These are phyloP conservation scores for Cercospora zeina DNA, from an alignment of 2,329 filamentous ascomycete species.

Conservation along the genomic window DNA sequence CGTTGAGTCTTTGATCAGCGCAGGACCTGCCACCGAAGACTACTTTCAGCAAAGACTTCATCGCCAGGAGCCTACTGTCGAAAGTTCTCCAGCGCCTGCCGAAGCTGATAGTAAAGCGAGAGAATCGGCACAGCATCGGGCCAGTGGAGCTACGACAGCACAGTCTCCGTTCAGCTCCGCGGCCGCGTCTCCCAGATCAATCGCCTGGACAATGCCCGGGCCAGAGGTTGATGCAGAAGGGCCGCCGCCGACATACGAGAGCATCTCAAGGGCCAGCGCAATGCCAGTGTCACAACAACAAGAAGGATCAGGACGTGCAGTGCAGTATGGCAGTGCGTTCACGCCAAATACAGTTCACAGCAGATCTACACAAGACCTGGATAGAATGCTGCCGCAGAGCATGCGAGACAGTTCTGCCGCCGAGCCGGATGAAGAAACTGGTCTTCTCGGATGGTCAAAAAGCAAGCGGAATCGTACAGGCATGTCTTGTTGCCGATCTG, in stretches of 20 bases:
- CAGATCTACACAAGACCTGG: conserved; percentile 25
- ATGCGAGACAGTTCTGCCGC: conserved; percentile 24
- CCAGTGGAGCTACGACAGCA: conserved; percentile 15
- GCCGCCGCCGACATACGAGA: conserved; percentile 36
- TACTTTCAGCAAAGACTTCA: conserved; percentile 29
- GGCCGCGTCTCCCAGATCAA: conserved; percentile 18
- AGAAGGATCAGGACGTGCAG: neutral
- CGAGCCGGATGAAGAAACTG: conserved; percentile 21
- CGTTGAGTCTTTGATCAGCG: conserved; percentile 22
- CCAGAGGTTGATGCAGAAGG: conserved; percentile 20
- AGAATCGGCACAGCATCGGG: conserved; percentile 24
- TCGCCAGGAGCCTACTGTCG: conserved; percentile 26
- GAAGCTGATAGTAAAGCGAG: conserved; percentile 27
- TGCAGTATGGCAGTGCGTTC: conserved; percentile 5
- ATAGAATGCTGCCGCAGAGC: conserved; percentile 17
- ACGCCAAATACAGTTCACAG: neutral
- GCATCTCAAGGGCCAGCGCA: neutral
- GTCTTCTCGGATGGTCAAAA: conserved; percentile 16
- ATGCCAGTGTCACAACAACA: neutral
- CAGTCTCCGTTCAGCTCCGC: conserved; percentile 26
- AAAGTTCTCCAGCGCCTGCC: conserved; percentile 23
- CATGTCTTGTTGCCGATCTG: conserved; percentile 11
- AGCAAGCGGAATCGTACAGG: neutral
- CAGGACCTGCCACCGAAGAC: conserved; percentile 30
- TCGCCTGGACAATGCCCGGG: conserved; percentile 24